Conservation (phyloP, 2,329 filamentous ascomycete genomes). For the Tolypocladium inflatum region DNA sequence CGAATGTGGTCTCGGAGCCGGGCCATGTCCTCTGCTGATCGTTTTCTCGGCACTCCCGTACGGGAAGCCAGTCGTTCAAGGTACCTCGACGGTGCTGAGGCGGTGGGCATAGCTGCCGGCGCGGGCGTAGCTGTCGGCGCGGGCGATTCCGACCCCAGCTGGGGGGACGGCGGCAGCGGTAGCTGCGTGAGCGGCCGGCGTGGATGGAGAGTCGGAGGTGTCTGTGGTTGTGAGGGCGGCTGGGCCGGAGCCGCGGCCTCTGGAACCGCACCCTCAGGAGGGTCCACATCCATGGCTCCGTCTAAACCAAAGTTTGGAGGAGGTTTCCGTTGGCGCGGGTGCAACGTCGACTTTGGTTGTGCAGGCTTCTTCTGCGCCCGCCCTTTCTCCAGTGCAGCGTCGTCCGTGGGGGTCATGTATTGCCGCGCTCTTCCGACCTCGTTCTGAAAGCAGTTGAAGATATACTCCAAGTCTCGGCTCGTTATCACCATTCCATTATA, state of each 20-base stretch:
- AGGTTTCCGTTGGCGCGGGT: background rate
- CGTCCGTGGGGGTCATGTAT: background rate
- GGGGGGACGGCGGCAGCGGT: conserved; percentile 5
- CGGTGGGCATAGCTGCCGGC: conserved; percentile 7
- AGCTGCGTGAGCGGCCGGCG: background rate
- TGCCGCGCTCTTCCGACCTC: conserved; percentile 14
- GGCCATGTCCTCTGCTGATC: conserved; percentile 12
- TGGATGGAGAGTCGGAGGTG: background rate
- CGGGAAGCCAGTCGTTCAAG: background rate
- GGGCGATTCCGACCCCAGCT: conserved; percentile 8
- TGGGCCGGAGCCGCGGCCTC: background rate
- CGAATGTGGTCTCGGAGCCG: conserved; percentile 17
- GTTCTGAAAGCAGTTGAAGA: conserved; percentile 23
- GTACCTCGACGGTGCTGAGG: conserved; percentile 7
- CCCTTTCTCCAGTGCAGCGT: background rate
- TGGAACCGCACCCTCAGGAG: background rate
- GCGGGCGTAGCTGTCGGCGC: conserved; percentile 8
- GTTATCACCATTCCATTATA: conserved; percentile 24
- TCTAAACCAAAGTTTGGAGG: background rate
- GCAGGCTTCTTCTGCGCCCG: background rate
- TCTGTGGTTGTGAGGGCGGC: background rate
- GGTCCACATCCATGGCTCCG: conserved; percentile 3
- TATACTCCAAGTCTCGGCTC: conserved; percentile 21
- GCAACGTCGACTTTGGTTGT: background rate
- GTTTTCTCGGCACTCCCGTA: background rate